Conservation (phyloP, 2,329 filamentous ascomycete genomes). For the Camptophora hylomeconis region DNA sequence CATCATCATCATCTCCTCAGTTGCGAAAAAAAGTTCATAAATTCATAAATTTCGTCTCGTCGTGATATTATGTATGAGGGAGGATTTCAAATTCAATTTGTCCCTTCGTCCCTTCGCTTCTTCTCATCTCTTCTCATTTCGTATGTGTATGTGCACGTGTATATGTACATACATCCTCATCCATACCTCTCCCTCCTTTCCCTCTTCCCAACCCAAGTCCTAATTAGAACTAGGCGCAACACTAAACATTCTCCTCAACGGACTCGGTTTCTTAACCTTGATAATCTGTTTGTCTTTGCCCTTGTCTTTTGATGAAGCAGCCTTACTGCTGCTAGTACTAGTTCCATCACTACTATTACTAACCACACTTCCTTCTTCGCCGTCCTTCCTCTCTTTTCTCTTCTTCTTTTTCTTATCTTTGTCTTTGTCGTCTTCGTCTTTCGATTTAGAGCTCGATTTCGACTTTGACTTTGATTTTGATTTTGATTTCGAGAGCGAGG, state of each 20-base stretch:
- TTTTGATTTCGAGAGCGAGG: conserved; percentile 11
- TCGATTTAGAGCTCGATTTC: conserved; percentile 12
- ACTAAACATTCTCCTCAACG: conserved; percentile 17
- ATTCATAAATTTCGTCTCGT: too few species aligned
- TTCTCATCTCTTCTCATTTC: too few species aligned
- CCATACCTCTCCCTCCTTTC: too few species aligned
- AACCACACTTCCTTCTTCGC: conserved; percentile 11
- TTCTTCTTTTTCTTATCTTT: conserved; percentile 22
- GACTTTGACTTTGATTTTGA: conserved; percentile 15
- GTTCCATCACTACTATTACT: conserved; percentile 10
- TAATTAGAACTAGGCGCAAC: too few species aligned
- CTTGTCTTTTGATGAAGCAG: too few species aligned
- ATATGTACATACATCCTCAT: too few species aligned
- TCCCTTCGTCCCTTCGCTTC: too few species aligned
- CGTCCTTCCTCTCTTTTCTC: conserved; percentile 9
- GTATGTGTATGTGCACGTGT: too few species aligned
- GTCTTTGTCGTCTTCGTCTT: conserved; percentile 15
- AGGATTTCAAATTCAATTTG: too few species aligned
- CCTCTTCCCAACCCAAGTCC: conserved; percentile 10
- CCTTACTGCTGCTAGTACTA: conserved; percentile 8
- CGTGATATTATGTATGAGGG: too few species aligned
- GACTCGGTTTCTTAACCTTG: conserved; percentile 25
- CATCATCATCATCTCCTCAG: too few species aligned
- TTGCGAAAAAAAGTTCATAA: too few species aligned
- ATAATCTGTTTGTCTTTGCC: conserved; percentile 13